Percentiles rank a stretch among this genome's conserved stretches.
Conservation (phyloP, 2,329 filamentous ascomycete species). For the Colletotrichum karsti region DNA sequence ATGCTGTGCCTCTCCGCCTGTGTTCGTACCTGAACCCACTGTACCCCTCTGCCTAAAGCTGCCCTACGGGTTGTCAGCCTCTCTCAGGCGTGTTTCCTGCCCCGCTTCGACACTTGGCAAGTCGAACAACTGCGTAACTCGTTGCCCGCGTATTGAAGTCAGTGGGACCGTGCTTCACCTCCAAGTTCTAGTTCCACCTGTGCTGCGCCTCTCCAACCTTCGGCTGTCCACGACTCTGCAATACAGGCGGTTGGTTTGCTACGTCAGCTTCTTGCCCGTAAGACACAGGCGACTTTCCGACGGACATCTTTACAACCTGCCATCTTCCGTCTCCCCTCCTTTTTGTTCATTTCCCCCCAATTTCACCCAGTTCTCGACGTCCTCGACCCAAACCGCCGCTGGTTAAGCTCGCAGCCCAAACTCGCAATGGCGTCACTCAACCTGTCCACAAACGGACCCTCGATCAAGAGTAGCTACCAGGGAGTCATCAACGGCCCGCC, state of each 20-base stretch:
- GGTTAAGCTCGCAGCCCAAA: slow-evolving; percentile 32
- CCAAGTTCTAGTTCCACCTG: slow-evolving; percentile 29
- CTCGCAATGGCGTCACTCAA: slow-evolving; percentile 80
- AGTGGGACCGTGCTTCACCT: slow-evolving; percentile 30
- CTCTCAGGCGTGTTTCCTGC: slow-evolving; percentile 21
- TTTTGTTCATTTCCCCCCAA: not conserved
- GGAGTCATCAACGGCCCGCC: slow-evolving; percentile 63
- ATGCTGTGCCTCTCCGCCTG: not conserved
- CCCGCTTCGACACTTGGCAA: slow-evolving; percentile 26
- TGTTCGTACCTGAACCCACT: slow-evolving; percentile 1
- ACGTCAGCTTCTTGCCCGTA: slow-evolving; percentile 30
- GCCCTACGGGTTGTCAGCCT: not conserved
- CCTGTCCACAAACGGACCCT: slow-evolving; percentile 80
- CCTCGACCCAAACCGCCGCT: slow-evolving; percentile 1
- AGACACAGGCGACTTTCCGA: slow-evolving; percentile 27
- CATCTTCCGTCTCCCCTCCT: slow-evolving; percentile 6
- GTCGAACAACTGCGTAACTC: slow-evolving; percentile 22
- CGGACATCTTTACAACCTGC: slow-evolving; percentile 16
- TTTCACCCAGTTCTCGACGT: not conserved
- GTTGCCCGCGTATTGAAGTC: slow-evolving; percentile 20
- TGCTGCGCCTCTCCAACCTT: slow-evolving; percentile 28
- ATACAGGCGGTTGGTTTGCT: slow-evolving; percentile 26
- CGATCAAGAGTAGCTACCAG: slow-evolving; percentile 83
- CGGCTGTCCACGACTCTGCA: slow-evolving; percentile 24
- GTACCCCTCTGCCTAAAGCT: slow-evolving; percentile 6